These are phyloP conservation scores for Cucurbita ficifolia DNA, from an alignment of 306 rosid genomes.

Conservation along the genomic window DNA sequence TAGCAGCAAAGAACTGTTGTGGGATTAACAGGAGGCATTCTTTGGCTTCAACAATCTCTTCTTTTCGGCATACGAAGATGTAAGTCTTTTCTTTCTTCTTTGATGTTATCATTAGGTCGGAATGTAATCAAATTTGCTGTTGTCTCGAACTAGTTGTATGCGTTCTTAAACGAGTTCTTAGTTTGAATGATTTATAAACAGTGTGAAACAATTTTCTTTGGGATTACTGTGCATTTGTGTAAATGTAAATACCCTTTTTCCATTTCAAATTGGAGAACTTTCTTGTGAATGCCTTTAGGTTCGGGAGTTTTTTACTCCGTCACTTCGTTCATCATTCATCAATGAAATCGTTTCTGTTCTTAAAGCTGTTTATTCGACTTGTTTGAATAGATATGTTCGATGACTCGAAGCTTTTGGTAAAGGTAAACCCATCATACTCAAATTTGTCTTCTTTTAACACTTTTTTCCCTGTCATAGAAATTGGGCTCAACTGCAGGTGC, in stretches of 20 bases:
- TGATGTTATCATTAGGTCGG: not conserved
- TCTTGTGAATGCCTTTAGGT: too few relatives aligned
- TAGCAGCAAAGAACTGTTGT: not conserved
- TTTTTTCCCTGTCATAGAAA: not conserved
- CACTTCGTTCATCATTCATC: too few relatives aligned
- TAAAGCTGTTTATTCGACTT: too few relatives aligned
- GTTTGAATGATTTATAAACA: too few relatives aligned
- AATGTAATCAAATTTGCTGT: not conserved
- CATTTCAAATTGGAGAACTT: too few relatives aligned
- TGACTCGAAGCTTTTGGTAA: not conserved
- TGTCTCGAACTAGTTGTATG: too few relatives aligned
- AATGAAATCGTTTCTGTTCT: too few relatives aligned
- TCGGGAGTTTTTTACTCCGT: not conserved
- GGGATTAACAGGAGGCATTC: not conserved
- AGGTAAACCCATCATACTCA: not conserved
- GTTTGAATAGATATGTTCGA: not conserved
- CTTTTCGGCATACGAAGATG: not conserved
- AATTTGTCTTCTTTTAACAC: not conserved
- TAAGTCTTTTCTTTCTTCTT: not conserved
- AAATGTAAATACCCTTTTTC: too few relatives aligned
- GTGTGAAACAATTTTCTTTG: too few relatives aligned
- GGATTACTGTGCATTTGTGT: too few relatives aligned
- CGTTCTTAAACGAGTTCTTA: too few relatives aligned
- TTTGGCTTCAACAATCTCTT: not conserved
- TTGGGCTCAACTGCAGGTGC: not conserved